Conservation (phyloP, 2,329 filamentous ascomycete genomes). For the Drechslera avenae region DNA sequence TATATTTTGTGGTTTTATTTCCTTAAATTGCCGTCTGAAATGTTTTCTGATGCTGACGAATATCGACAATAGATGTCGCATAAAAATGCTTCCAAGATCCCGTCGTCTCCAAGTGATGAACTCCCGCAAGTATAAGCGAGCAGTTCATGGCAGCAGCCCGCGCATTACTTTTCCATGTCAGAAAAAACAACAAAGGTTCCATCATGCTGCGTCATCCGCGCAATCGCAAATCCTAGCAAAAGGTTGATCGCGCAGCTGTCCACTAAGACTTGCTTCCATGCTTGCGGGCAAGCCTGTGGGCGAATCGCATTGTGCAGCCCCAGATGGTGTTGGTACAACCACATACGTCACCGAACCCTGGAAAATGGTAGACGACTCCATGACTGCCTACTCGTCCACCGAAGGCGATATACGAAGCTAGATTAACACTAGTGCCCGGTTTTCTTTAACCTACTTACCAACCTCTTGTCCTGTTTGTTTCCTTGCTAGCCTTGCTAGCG, state of each 20-base stretch:
- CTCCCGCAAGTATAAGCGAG: conserved; percentile 1
- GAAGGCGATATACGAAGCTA: conserved; percentile 6
- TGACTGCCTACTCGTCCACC: conserved; percentile 11
- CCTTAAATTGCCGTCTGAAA: too few relatives aligned
- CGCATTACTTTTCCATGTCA: conserved; percentile 6
- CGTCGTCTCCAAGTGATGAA: not conserved
- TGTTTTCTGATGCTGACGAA: too few relatives aligned
- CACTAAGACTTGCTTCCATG: conserved; percentile 30
- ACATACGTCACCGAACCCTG: conserved; percentile 23
- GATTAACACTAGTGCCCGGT: conserved; percentile 2
- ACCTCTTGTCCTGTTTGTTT: conserved; percentile 1
- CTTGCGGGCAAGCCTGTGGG: conserved; percentile 16
- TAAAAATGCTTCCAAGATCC: too few relatives aligned
- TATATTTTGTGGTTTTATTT: too few relatives aligned
- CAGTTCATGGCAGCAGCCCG: conserved; percentile 15
- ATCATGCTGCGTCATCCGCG: conserved; percentile 7
- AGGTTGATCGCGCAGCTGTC: conserved; percentile 22
- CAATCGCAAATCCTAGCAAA: conserved; percentile 7
- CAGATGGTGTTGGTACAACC: conserved; percentile 9
- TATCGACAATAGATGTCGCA: too few relatives aligned
- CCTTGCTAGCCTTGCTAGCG: conserved; percentile 7
- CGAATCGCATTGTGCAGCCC: conserved; percentile 11
- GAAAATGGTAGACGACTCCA: conserved; percentile 14
- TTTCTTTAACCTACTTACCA: too few relatives aligned
- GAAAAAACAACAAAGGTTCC: conserved; percentile 40